phyloP scores from a whole-genome alignment of 2,329 filamentous ascomycete genomes.

The Dactylellina cionopaga region DNA sequence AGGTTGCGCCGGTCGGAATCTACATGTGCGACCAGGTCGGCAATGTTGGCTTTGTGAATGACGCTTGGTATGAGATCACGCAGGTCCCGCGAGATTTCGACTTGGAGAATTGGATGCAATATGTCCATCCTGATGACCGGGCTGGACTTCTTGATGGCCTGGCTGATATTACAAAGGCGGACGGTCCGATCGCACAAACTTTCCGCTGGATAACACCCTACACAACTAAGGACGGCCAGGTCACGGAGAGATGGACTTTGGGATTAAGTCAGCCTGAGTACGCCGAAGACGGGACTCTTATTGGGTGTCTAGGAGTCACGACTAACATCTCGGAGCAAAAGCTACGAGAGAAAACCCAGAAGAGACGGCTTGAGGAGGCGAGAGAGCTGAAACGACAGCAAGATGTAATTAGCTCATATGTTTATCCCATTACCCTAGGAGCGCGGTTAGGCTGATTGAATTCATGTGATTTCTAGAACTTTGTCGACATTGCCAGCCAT shows the following conservation, averaged over 20 bases:
- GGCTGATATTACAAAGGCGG: constrained; percentile 8
- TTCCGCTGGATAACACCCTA: constrained; percentile 34
- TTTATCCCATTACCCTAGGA: too few species aligned
- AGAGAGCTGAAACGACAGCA: constrained; percentile 79
- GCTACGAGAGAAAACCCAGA: constrained; percentile 82
- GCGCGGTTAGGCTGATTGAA: too few species aligned
- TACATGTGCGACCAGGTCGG: constrained; percentile 81
- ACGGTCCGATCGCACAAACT: constrained; percentile 1
- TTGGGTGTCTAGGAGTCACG: constrained; percentile 81
- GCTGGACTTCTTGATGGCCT: neutral
- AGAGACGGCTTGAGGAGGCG: constrained; percentile 79
- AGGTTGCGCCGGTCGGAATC: constrained; percentile 81
- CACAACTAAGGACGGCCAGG: constrained; percentile 31
- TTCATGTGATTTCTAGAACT: constrained; percentile 66
- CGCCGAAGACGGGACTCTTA: constrained; percentile 71
- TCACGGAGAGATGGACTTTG: constrained; percentile 77
- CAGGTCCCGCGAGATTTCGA: constrained; percentile 27
- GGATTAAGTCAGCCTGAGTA: constrained; percentile 81
- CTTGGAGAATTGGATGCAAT: constrained; percentile 33
- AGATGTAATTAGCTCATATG: constrained; percentile 59
- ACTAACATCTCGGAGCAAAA: constrained; percentile 89
- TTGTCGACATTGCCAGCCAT: constrained; percentile 74
- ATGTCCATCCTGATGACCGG: constrained; percentile 22
- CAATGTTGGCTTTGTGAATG: constrained; percentile 80
- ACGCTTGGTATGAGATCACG: constrained; percentile 71